Evolutionary conservation across 805 yeast genomes (phyloP).

Genomic region (Lipomyces kockii): DNA sequence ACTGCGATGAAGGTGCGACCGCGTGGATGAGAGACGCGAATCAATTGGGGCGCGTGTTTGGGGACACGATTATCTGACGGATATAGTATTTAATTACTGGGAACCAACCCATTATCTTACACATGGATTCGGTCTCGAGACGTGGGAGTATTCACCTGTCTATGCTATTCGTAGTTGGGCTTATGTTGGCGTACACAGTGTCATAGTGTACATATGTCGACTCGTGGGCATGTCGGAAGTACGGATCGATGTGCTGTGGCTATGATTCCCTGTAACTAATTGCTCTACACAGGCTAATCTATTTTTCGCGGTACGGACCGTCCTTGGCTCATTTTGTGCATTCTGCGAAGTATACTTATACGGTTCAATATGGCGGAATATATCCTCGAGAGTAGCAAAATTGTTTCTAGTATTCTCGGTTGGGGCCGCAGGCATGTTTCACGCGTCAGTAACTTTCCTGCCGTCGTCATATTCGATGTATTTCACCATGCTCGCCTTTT

Average conservation of each 20-base stretch:
- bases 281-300: constrained; percentile 28
- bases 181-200: constrained; percentile 59
- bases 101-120: constrained; percentile 83
- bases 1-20: constrained; percentile 72
- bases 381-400: constrained; percentile 52
- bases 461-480: constrained; percentile 81
- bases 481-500: constrained; percentile 46
- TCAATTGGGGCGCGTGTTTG: not conserved
- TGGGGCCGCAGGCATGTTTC: constrained; percentile 81
- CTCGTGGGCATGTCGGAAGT: constrained; percentile 36
- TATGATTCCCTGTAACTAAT: not conserved
- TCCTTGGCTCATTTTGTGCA: constrained; percentile 51
- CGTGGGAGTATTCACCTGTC: constrained; percentile 95
- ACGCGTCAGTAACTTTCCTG: constrained; percentile 81
- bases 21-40: not conserved
- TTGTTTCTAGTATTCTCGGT: constrained; percentile 68
- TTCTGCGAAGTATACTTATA: constrained; percentile 60
- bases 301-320: constrained; percentile 61
- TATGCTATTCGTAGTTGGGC: constrained; percentile 88
- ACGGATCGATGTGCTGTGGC: not conserved
- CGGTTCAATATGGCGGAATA: constrained; percentile 47
- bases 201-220: constrained; percentile 36
- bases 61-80: not conserved
- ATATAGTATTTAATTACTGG: constrained; percentile 78
- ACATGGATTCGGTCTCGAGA: constrained; percentile 86